These are phyloP conservation scores for Botrytis deweyae DNA, from an alignment of 2,329 filamentous ascomycete genomes.

Conservation along the genomic window DNA sequence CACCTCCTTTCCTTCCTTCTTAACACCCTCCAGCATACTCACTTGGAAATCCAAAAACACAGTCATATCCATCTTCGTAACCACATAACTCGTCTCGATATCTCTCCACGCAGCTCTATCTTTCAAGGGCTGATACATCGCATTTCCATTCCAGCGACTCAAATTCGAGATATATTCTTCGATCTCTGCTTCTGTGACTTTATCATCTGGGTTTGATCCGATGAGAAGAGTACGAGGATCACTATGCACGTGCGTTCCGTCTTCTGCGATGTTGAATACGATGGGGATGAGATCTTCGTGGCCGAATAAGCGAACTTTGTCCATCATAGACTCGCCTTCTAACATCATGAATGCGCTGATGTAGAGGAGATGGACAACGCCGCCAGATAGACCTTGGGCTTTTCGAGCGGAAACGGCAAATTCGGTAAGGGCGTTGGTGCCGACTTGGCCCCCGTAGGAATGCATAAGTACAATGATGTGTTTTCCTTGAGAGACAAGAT, in stretches of 20 bases:
- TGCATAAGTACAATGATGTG: neutral
- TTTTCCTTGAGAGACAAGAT: neutral
- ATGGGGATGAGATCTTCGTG: neutral
- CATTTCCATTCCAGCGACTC: neutral
- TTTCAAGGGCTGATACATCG: neutral
- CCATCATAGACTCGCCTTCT: neutral
- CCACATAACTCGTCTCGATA: neutral
- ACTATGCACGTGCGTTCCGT: neutral
- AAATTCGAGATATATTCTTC: neutral
- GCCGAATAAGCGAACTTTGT: neutral
- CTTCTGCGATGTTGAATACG: neutral
- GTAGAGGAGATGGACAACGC: neutral
- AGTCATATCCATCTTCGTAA: neutral
- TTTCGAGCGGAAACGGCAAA: neutral
- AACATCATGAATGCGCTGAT: neutral
- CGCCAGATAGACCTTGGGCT: neutral
- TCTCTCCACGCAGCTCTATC: neutral
- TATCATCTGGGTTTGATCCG: neutral
- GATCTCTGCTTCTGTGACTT: neutral
- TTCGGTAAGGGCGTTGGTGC: neutral
- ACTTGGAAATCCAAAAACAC: neutral
- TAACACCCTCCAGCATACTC: neutral
- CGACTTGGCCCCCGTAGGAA: neutral
- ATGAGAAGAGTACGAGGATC: neutral
- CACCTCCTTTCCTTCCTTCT: neutral